A percentile compares a stretch with the other conserved stretches of the same genome.
phyloP scores from a whole-genome alignment of 176 grass and related monocot genomes.

The Carex parvula region DNA sequence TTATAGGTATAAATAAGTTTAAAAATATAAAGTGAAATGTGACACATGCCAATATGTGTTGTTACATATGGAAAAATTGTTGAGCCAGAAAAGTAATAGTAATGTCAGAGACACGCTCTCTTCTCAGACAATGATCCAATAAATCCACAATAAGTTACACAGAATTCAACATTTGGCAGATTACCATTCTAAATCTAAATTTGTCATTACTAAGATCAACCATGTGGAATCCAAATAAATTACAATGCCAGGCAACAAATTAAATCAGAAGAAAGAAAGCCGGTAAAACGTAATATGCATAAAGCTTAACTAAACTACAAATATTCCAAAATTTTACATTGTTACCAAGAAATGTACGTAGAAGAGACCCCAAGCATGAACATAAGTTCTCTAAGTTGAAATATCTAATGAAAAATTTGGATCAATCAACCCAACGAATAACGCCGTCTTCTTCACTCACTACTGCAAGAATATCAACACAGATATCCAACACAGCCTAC shows the following conservation, averaged over 20 bases:
- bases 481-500: slow-evolving; percentile 73
- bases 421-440: slow-evolving; percentile 64
- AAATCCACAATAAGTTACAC: slow-evolving; percentile 2
- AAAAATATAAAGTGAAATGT: no score
- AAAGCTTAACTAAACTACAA: slow-evolving; percentile 13
- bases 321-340: slow-evolving; percentile 23
- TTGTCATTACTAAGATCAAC: neutral
- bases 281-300: neutral
- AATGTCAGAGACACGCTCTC: neutral
- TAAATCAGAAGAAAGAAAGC: slow-evolving; percentile 6
- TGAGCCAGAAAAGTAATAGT: neutral
- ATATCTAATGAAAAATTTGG: slow-evolving; percentile 7
- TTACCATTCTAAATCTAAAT: slow-evolving; percentile 12
- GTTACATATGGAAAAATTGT: neutral
- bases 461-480: slow-evolving; percentile 70
- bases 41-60: neutral
- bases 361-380: slow-evolving; percentile 24
- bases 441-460: slow-evolving; percentile 79
- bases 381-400: neutral
- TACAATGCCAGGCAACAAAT: slow-evolving; percentile 33
- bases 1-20: neutral
- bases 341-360: neutral
- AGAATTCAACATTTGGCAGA: neutral
- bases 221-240: slow-evolving; percentile 24
- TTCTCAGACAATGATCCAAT: neutral